phyloP scores from a whole-genome alignment of 768 basidiomycete genomes.

The Lactifluus rugatus region DNA sequence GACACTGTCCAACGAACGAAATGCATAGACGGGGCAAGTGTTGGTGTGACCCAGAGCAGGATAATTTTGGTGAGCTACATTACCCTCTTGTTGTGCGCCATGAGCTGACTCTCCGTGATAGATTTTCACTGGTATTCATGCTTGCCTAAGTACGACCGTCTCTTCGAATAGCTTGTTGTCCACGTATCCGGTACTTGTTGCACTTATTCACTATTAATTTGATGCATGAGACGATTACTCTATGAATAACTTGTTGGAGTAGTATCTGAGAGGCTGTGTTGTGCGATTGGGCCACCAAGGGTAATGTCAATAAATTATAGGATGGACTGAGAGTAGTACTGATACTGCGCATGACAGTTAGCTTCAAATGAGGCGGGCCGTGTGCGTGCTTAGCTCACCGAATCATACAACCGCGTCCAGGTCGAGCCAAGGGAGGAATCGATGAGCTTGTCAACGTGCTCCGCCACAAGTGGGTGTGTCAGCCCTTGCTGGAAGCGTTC shows the following conservation, averaged over 20 bases:
- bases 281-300: background rate
- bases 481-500: constrained; percentile 91
- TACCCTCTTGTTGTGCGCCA: background rate
- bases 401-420: constrained; percentile 95
- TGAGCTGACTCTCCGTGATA: constrained; percentile 24
- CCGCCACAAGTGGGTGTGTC: constrained; percentile 74
- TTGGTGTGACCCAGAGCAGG: constrained; percentile 59
- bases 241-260: background rate
- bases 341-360: constrained; percentile 45
- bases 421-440: constrained; percentile 85
- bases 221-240: constrained; percentile 4
- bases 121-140: constrained; percentile 88
- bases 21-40: constrained; percentile 71
- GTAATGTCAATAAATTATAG: constrained; percentile 31
- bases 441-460: constrained; percentile 84
- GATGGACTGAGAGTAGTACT: constrained; percentile 92
- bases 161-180: constrained; percentile 13
- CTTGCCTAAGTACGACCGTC: constrained; percentile 28
- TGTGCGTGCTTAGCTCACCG: constrained; percentile 39
- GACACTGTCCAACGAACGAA: constrained; percentile 80
- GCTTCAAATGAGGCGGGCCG: background rate
- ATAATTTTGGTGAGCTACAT: constrained; percentile 57
- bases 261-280: background rate
- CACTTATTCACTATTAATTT: constrained; percentile 6
- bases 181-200: background rate